Evolutionary conservation across 2,329 filamentous ascomycete species (phyloP), one percentile per base, ranked within the genome.

Genomic region (Xylariales sp.): DNA sequence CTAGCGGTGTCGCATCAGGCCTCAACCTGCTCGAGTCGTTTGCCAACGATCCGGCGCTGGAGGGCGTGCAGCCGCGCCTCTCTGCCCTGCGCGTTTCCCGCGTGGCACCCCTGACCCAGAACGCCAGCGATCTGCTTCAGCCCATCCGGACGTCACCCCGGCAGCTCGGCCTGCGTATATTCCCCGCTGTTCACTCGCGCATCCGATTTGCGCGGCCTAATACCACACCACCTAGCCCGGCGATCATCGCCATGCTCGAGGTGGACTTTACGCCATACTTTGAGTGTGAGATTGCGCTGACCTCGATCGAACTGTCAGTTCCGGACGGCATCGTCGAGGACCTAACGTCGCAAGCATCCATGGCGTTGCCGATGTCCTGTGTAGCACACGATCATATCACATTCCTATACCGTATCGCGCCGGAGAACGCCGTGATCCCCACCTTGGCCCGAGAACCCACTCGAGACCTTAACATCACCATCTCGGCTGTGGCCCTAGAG

Each of bases 1-100:
- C 77, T 24, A 87, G 82, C 52, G 77, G 80, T 40, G 62, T 81
- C 18, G 81, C 86, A 1, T 74, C 81, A 6, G 81, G 84, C 2
- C 69, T 87, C 45, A 93, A 91, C 56, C 67, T 91, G n/a, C 74
- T 93, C 12, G 82, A 86, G 53, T 75, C 86, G 4, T 85, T 91
- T 43, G 71, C 74, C 37, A 69, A 69, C 44, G 85, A 89, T 53
- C 76, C 80, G 16, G 73, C 72, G 18, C 66, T 88, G 14, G 67
- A 65, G 13, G 78, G 81, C 24, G 64, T 78, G 18, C 71, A 72
- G 47, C 83, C 86, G 32, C 76, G 77, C 20, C 68, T 93, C 3
- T 88, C 85, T 8, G 84, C 86, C 5, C 69, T 85, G 43, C 73
- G 85, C 33, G 84, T 91, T 23, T 88, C 83, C 29, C 78, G 83